Percentiles rank a stretch among this genome's conserved stretches.
phyloP scores from a whole-genome alignment of 768 basidiomycete genomes.

The Chalciporus piperatus region DNA sequence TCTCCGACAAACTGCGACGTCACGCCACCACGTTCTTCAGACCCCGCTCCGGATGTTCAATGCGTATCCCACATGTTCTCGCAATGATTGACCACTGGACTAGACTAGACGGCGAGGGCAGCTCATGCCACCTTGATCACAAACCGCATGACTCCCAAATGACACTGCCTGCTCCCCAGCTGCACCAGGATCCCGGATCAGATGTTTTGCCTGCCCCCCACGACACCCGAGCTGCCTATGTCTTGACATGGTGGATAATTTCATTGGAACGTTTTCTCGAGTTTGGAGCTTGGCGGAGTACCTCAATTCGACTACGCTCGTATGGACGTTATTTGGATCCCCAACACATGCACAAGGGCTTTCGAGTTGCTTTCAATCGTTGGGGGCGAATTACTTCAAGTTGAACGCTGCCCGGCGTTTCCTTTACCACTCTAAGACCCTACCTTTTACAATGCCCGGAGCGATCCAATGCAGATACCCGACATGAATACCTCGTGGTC shows the following conservation, averaged over 20 bases:
- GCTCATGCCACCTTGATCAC: constrained; percentile 22
- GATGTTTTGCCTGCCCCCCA: constrained; percentile 1
- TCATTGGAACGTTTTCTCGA: constrained; percentile 2
- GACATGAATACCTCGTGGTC: constrained; percentile 36
- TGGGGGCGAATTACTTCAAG: constrained; percentile 12
- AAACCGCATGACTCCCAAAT: constrained; percentile 16
- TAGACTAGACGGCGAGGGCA: constrained; percentile 23
- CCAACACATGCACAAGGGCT: background rate
- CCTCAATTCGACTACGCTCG: background rate
- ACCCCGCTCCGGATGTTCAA: constrained; percentile 30
- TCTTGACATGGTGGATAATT: constrained; percentile 1
- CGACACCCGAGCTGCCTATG: constrained; percentile 4
- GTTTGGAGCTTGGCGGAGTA: constrained; percentile 2
- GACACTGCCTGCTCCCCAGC: constrained; percentile 17
- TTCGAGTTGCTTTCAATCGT: constrained; percentile 5
- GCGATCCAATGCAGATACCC: constrained; percentile 36
- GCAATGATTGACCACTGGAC: constrained; percentile 26
- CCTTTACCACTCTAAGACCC: constrained; percentile 19
- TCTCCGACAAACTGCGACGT: constrained; percentile 17
- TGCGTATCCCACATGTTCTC: constrained; percentile 34
- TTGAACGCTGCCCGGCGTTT: constrained; percentile 21
- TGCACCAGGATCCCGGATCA: constrained; percentile 8
- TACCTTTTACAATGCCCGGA: constrained; percentile 26
- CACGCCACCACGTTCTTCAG: constrained; percentile 21
- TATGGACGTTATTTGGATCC: background rate